These are phyloP conservation scores for Colletotrichum limetticola DNA, from an alignment of 2,329 filamentous ascomycete species.

Conservation along the genomic window DNA sequence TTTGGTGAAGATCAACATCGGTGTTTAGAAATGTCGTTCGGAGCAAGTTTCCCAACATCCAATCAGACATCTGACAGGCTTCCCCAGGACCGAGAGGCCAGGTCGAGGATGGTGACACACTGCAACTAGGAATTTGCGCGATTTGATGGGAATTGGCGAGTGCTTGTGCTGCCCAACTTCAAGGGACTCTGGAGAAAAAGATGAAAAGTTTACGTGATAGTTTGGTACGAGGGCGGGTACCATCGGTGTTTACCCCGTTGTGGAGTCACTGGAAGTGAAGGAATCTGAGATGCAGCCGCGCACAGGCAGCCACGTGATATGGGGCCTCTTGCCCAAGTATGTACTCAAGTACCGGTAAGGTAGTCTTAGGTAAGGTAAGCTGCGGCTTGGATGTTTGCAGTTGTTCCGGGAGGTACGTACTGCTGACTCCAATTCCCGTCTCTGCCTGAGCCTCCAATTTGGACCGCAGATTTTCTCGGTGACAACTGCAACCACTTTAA, in stretches of 20 bases:
- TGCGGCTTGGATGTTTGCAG: not conserved
- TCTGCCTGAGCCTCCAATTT: not conserved
- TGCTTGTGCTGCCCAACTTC: not conserved
- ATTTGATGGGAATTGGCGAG: slow-evolving; percentile 10
- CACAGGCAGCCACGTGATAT: slow-evolving; percentile 13
- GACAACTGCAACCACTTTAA: not conserved
- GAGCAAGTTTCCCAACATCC: not conserved
- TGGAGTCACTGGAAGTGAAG: not conserved
- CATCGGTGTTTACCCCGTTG: slow-evolving; percentile 5
- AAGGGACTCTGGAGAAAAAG: slow-evolving; percentile 30
- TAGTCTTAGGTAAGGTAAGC: not conserved
- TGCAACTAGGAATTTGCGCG: slow-evolving; percentile 1
- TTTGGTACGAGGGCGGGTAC: slow-evolving; percentile 14
- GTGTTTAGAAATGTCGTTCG: not conserved
- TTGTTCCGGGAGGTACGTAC: not conserved
- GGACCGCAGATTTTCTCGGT: not conserved
- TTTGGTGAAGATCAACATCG: not conserved
- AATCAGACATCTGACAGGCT: slow-evolving; percentile 7
- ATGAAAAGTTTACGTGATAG: slow-evolving; percentile 30
- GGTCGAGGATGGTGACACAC: not conserved
- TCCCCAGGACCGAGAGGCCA: slow-evolving; percentile 19
- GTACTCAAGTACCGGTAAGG: not conserved
- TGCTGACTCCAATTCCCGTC: not conserved
- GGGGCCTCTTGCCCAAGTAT: not conserved
- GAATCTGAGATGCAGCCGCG: not conserved